These are phyloP conservation scores for Austroboletus sp. DNA, from an alignment of 1,284 basidiomycete genomes.

Conservation along the genomic window DNA sequence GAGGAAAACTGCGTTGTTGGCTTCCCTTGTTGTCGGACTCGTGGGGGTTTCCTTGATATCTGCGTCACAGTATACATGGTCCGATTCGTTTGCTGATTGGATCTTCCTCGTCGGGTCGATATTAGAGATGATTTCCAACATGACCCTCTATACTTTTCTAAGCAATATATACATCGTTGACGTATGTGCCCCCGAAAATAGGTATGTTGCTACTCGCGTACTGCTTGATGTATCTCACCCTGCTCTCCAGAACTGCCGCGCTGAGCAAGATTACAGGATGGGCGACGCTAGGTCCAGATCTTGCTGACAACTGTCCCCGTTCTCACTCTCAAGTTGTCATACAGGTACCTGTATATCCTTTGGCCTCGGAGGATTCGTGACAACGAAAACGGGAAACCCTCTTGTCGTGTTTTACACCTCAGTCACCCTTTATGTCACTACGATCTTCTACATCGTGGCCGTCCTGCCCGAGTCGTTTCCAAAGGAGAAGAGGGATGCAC, in stretches of 20 bases:
- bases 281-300: no score
- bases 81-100: constrained; percentile 11
- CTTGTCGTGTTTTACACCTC: neutral
- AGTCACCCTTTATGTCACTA: neutral
- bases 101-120: constrained; percentile 18
- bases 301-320: neutral
- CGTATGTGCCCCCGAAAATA: no score
- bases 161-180: no score
- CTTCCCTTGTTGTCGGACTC: constrained; percentile 14
- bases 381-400: neutral
- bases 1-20: constrained; percentile 29
- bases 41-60: constrained; percentile 18
- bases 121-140: constrained; percentile 11
- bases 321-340: neutral
- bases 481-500: neutral
- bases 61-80: constrained; percentile 12
- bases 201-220: no score
- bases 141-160: neutral
- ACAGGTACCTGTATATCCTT: neutral
- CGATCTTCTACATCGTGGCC: neutral
- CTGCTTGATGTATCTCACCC: no score
- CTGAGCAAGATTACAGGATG: no score
- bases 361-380: neutral
- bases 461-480: neutral
- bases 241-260: no score